A percentile compares a stretch with the other conserved stretches of the same genome.
Evolutionary conservation across 2,329 filamentous ascomycete genomes (phyloP).

Genomic region (Helminthosporium solani): DNA sequence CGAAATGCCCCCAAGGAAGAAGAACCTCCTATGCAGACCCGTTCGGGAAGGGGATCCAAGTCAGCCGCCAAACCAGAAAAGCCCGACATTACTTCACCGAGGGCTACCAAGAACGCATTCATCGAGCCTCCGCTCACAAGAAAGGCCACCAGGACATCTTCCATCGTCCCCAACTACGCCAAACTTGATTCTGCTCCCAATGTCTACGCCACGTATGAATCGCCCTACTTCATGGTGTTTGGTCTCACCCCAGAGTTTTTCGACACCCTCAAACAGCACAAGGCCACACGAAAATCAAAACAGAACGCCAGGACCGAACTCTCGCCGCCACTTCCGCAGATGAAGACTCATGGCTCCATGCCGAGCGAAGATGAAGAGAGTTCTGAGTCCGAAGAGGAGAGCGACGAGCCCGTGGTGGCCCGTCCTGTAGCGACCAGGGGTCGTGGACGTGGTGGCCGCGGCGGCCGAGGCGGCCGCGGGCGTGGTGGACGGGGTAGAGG

Average conservation of each 20-base stretch:
- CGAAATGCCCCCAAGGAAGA: constrained; percentile 31
- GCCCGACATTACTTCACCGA: constrained; percentile 26
- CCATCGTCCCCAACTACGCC: constrained; percentile 36
- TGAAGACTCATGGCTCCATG: constrained; percentile 13
- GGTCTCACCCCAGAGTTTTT: constrained; percentile 37
- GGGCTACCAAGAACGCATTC: constrained; percentile 19
- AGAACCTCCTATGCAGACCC: constrained; percentile 36
- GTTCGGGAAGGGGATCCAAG: constrained; percentile 34
- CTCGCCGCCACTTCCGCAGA: constrained; percentile 9
- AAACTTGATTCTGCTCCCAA: constrained; percentile 26
- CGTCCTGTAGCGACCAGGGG: constrained; percentile 22
- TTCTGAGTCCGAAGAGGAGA: constrained; percentile 20
- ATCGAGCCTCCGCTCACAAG: constrained; percentile 28
- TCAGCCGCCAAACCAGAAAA: constrained; percentile 33
- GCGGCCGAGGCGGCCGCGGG: constrained; percentile 27
- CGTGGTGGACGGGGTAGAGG: constrained; percentile 32
- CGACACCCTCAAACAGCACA: constrained; percentile 25
- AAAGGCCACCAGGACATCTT: constrained; percentile 39
- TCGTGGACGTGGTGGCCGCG: constrained; percentile 29
- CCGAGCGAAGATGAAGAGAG: constrained; percentile 17
- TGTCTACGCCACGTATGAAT: constrained; percentile 35
- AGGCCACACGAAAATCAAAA: constrained; percentile 7
- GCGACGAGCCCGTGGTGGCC: constrained; percentile 21
- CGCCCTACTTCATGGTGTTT: constrained; percentile 37
- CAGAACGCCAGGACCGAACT: not conserved